Evolutionary conservation across 306 rosid species (phyloP).

Genomic region (Sesbania bispinosa): DNA sequence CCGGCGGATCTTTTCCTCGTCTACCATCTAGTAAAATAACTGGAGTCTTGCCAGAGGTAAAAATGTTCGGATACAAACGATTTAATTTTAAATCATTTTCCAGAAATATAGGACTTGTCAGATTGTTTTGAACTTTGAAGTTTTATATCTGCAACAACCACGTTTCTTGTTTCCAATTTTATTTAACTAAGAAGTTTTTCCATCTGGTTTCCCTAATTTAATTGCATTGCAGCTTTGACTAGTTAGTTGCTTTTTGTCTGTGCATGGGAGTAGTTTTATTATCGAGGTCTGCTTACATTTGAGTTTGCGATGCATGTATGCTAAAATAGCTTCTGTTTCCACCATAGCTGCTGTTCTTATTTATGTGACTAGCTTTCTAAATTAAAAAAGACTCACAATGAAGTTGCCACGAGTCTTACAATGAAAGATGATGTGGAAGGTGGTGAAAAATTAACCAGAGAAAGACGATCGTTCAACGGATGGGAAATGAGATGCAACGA

Average conservation of each 20-base stretch:
- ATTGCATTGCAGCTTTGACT: not conserved
- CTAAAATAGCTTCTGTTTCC: not conserved
- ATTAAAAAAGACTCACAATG: not conserved
- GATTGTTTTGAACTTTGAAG: constrained; percentile 2
- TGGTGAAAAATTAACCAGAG: not conserved
- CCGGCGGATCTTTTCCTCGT: constrained; percentile 61
- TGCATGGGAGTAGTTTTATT: not conserved
- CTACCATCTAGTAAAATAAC: constrained; percentile 64
- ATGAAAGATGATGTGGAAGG: not conserved
- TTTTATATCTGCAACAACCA: not conserved
- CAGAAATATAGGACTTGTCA: not conserved
- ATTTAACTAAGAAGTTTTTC: not conserved
- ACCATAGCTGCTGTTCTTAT: not conserved
- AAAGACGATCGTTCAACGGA: not conserved
- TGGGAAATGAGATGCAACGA: too few relatives aligned
- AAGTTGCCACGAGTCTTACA: not conserved
- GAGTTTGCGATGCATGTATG: not conserved
- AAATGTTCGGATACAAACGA: constrained; percentile 1
- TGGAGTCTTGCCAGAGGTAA: constrained; percentile 97
- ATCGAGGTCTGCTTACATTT: not conserved
- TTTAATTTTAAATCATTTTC: not conserved
- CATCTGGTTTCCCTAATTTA: not conserved
- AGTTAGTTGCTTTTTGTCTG: not conserved
- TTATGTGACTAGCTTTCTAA: not conserved
- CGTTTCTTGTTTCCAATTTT: not conserved